Percentiles rank a stretch among this genome's conserved stretches.
These are phyloP conservation scores for Apiotrichum gamsii DNA, from an alignment of 1,284 basidiomycete genomes.

Conservation along the genomic window DNA sequence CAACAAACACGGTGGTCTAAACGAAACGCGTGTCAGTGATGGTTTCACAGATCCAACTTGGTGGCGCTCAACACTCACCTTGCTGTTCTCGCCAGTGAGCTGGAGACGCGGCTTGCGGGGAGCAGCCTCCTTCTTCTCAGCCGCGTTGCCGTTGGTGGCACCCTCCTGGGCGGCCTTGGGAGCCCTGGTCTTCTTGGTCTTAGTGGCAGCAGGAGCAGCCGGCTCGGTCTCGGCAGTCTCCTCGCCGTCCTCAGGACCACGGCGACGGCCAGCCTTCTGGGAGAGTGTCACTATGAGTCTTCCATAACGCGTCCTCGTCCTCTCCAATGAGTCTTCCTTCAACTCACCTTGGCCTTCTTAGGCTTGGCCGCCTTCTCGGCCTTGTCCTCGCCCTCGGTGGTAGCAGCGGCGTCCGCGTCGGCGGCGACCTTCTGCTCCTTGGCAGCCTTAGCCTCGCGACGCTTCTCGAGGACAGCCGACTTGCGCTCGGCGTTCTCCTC, in stretches of 20 bases:
- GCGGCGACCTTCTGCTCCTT: slow-evolving; percentile 40
- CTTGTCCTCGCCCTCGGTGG: slow-evolving; percentile 10
- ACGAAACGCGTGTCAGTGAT: too few species aligned
- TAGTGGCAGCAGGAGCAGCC: slow-evolving; percentile 16
- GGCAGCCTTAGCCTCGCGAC: slow-evolving; percentile 25
- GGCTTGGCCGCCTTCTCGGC: slow-evolving; percentile 20
- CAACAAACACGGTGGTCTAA: slow-evolving; percentile 82
- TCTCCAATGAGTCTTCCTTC: too few species aligned
- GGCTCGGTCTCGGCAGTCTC: slow-evolving; percentile 24
- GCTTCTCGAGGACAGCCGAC: slow-evolving; percentile 26
- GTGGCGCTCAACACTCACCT: slow-evolving; percentile 47
- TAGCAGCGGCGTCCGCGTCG: slow-evolving; percentile 42
- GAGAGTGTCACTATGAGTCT: too few species aligned
- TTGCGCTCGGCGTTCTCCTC: slow-evolving; percentile 62
- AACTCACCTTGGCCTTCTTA: slow-evolving; percentile 38
- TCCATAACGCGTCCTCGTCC: too few species aligned
- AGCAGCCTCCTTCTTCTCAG: slow-evolving; percentile 21
- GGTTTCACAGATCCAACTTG: background rate
- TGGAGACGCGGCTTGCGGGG: slow-evolving; percentile 47
- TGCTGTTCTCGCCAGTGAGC: slow-evolving; percentile 58
- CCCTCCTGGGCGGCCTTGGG: slow-evolving; percentile 27
- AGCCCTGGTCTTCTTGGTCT: slow-evolving; percentile 24
- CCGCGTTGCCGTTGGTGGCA: slow-evolving; percentile 31
- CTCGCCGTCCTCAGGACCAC: slow-evolving; percentile 40
- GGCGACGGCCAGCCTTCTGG: slow-evolving; percentile 30